These are phyloP conservation scores for Diaporthe sp. DNA, from an alignment of 2,329 filamentous ascomycete genomes.

Conservation along the genomic window DNA sequence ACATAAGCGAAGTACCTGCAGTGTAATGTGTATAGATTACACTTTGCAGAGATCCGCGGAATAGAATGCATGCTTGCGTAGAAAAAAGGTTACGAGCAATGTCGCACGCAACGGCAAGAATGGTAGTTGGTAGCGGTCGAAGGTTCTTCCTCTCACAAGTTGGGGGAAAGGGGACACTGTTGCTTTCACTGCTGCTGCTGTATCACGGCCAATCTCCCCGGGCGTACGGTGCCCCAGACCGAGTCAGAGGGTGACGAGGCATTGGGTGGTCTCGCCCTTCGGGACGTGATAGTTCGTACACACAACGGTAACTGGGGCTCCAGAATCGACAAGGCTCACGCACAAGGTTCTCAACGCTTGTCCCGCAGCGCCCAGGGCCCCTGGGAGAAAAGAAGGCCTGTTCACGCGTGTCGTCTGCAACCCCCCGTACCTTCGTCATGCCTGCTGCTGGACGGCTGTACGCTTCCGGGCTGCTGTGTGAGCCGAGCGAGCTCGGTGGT, in stretches of 20 bases:
- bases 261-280: constrained; percentile 2
- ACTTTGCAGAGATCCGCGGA: neutral
- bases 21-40: neutral
- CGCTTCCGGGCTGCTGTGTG: neutral
- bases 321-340: neutral
- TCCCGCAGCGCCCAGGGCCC: neutral
- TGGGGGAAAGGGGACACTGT: neutral
- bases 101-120: neutral
- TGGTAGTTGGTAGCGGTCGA: neutral
- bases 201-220: constrained; percentile 3
- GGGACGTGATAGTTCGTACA: neutral
- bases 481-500: neutral
- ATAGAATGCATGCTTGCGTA: neutral
- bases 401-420: neutral
- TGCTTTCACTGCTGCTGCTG: too few species aligned
- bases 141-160: neutral
- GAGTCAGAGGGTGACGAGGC: constrained; percentile 4
- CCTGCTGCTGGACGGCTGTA: neutral
- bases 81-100: neutral
- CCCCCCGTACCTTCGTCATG: neutral
- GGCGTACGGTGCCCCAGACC: neutral
- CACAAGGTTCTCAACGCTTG: neutral
- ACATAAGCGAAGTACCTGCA: neutral
- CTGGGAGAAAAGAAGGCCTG: neutral
- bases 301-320: neutral